Conservation (phyloP, 2,329 filamentous ascomycete species). For the Gaeumannomyces tritici region DNA sequence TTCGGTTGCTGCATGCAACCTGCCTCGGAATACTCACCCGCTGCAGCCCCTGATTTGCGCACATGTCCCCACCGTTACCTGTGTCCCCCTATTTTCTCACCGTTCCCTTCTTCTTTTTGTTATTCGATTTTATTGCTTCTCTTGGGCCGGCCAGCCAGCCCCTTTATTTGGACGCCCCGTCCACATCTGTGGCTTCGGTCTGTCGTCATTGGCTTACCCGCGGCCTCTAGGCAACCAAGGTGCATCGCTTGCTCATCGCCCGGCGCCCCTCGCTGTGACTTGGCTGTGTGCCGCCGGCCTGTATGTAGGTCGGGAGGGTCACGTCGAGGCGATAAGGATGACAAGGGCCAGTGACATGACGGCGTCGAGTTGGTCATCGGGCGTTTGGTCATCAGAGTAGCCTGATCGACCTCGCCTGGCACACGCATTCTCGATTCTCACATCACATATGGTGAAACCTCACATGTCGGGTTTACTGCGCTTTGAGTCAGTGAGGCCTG, state of each 20-base stretch:
- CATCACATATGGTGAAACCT: neutral
- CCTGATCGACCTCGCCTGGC: neutral
- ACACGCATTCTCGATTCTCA: neutral
- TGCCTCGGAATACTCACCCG: neutral
- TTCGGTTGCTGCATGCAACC: neutral
- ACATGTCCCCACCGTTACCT: neutral
- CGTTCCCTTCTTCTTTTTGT: neutral
- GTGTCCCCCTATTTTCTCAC: neutral
- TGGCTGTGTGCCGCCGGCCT: neutral
- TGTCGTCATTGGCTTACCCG: neutral
- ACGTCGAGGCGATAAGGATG: neutral
- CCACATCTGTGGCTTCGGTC: neutral
- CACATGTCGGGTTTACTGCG: neutral
- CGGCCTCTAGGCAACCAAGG: neutral
- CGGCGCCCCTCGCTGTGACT: neutral
- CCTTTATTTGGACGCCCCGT: neutral
- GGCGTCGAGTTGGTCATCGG: neutral
- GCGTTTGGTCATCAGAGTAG: neutral
- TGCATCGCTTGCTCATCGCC: neutral
- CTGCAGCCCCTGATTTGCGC: neutral
- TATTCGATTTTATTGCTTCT: neutral
- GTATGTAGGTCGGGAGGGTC: neutral
- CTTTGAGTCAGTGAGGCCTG: neutral
- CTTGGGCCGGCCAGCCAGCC: neutral
- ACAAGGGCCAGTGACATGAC: neutral